A percentile compares a stretch with the other conserved stretches of the same genome.
These are phyloP conservation scores for Ettlia oleoabundans DNA, from an alignment of 139 green algal species.

Conservation along the genomic window DNA sequence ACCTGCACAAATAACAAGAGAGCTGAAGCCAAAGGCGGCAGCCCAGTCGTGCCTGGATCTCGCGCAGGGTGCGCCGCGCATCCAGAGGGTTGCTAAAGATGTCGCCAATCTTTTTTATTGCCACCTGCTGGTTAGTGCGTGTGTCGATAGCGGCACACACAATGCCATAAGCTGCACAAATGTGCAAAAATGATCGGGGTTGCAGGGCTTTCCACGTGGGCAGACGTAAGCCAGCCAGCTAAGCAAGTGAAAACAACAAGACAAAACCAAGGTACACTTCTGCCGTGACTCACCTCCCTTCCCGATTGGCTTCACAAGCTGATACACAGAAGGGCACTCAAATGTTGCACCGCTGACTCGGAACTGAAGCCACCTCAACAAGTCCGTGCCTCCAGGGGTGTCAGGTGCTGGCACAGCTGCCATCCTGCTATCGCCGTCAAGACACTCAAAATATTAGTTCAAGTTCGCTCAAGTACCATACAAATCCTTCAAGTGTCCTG, in stretches of 20 bases:
- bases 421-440: neutral
- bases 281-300: conserved; percentile 70
- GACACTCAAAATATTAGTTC: neutral
- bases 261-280: neutral
- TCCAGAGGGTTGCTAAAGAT: conserved; percentile 94
- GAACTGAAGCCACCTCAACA: conserved; percentile 43
- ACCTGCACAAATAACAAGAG: too few species aligned
- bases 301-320: conserved; percentile 72
- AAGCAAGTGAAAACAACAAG: neutral
- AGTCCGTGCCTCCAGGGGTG: conserved; percentile 8
- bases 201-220: neutral
- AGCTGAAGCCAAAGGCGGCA: neutral
- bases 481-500: neutral
- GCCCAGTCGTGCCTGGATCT: conserved; percentile 73
- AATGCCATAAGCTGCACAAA: conserved; percentile 88
- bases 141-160: conserved; percentile 92
- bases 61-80: conserved; percentile 88
- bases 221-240: neutral
- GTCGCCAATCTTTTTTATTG: conserved; percentile 95
- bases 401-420: conserved; percentile 4
- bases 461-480: neutral
- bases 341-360: conserved; percentile 32
- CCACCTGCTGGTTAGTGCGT: conserved; percentile 77
- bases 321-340: conserved; percentile 35
- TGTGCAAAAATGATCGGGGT: neutral